phyloP scores from a whole-genome alignment of 2,329 filamentous ascomycete species.

The Botrytis aclada region DNA sequence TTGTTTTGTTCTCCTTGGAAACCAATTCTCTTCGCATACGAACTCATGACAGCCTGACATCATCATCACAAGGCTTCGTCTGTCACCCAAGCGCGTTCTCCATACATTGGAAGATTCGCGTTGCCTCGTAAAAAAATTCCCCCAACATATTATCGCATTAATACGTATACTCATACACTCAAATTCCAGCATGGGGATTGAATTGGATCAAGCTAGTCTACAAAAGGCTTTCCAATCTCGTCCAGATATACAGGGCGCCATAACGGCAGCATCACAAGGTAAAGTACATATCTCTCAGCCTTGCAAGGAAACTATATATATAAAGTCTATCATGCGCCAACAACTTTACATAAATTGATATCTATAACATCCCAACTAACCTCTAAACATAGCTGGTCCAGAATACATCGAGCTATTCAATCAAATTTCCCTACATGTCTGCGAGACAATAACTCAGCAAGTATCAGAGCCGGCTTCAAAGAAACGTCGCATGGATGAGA shows the following conservation, averaged over 20 bases:
- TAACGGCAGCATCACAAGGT: constrained; percentile 36
- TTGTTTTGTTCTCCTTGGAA: not conserved
- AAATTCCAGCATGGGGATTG: constrained; percentile 28
- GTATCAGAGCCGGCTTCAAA: constrained; percentile 34
- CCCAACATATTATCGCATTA: constrained; percentile 3
- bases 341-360: not conserved
- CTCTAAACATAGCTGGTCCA: constrained; percentile 27
- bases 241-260: constrained; percentile 35
- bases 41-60: constrained; percentile 17
- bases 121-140: constrained; percentile 5
- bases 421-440: constrained; percentile 36
- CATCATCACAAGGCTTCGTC: constrained; percentile 21
- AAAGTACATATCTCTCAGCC: constrained; percentile 25
- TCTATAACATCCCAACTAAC: not conserved
- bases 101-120: constrained; percentile 13
- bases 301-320: constrained; percentile 14
- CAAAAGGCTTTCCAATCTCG: constrained; percentile 36
- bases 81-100: constrained; percentile 15
- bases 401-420: constrained; percentile 39
- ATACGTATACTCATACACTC: not conserved
- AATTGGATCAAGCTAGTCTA: constrained; percentile 34
- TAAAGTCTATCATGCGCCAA: not conserved
- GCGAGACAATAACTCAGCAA: constrained; percentile 21
- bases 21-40: not conserved
- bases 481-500: constrained; percentile 36